phyloP scores from a whole-genome alignment of 495 filamentous ascomycete genomes.

The Corynascus novoguineensis region DNA sequence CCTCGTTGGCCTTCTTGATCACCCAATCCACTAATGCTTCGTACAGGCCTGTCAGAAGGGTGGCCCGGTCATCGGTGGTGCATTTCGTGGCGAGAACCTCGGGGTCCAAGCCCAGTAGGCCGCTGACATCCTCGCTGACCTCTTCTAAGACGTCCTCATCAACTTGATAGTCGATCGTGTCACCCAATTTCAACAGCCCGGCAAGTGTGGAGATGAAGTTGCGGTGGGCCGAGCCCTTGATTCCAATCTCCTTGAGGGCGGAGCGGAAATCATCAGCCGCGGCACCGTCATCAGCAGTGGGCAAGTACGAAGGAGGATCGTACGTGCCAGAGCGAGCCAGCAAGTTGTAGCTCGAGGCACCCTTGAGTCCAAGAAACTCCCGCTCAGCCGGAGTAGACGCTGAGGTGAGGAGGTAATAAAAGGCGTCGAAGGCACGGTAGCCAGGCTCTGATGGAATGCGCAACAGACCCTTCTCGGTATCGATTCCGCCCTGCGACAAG shows the following conservation, averaged over 20 bases:
- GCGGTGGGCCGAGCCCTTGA: slow-evolving; percentile 76
- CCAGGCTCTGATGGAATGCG: slow-evolving; percentile 73
- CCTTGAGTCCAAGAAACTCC: slow-evolving; percentile 81
- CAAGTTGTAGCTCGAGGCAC: slow-evolving; percentile 69
- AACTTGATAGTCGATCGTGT: slow-evolving; percentile 76
- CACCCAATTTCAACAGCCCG: slow-evolving; percentile 83
- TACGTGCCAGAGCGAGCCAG: slow-evolving; percentile 81
- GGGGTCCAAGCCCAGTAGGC: slow-evolving; percentile 78
- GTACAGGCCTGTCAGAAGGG: slow-evolving; percentile 79
- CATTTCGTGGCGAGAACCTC: slow-evolving; percentile 75
- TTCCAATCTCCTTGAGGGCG: slow-evolving; percentile 80
- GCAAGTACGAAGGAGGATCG: slow-evolving; percentile 79
- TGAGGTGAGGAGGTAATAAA: slow-evolving; percentile 91
- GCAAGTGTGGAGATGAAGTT: slow-evolving; percentile 79
- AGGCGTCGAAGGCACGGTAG: slow-evolving; percentile 94
- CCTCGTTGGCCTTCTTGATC: slow-evolving; percentile 79
- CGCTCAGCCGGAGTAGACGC: slow-evolving; percentile 85
- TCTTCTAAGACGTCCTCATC: slow-evolving; percentile 82
- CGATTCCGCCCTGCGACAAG: slow-evolving; percentile 80
- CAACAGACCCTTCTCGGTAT: slow-evolving; percentile 74
- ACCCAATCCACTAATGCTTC: slow-evolving; percentile 96
- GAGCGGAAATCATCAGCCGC: slow-evolving; percentile 87
- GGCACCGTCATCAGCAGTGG: slow-evolving; percentile 88
- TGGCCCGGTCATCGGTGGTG: slow-evolving; percentile 73
- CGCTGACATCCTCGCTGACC: slow-evolving; percentile 84